phyloP scores from a whole-genome alignment of 805 yeast genomes.

The Isabelozyma gotoi region DNA sequence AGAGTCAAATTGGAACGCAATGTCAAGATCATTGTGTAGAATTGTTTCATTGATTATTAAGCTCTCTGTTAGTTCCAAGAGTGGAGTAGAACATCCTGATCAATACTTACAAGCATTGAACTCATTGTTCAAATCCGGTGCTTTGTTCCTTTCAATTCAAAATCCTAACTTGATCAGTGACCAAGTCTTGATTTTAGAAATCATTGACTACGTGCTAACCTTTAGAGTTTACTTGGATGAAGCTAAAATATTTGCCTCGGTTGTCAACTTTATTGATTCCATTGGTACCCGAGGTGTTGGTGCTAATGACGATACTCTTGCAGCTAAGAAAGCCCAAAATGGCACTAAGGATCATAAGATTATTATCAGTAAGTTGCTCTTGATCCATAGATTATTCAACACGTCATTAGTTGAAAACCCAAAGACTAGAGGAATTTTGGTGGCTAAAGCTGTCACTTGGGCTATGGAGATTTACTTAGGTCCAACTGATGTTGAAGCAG shows the following conservation, averaged over 20 bases:
- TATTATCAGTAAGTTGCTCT: slow-evolving; percentile 56
- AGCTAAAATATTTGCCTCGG: slow-evolving; percentile 38
- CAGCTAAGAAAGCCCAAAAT: slow-evolving; percentile 11
- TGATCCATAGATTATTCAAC: slow-evolving; percentile 56
- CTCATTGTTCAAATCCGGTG: slow-evolving; percentile 38
- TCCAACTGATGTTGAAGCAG: slow-evolving; percentile 53
- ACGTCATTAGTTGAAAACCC: slow-evolving; percentile 31
- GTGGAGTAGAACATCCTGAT: slow-evolving; percentile 16
- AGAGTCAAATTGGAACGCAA: slow-evolving; percentile 56
- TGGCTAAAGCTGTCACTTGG: slow-evolving; percentile 52
- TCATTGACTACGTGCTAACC: slow-evolving; percentile 54
- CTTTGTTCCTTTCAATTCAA: slow-evolving; percentile 47
- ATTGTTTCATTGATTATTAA: slow-evolving; percentile 52
- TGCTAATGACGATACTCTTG: slow-evolving; percentile 31
- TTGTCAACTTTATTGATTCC: slow-evolving; percentile 48
- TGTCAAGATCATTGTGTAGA: slow-evolving; percentile 65
- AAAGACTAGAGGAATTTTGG: slow-evolving; percentile 35
- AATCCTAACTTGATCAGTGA: slow-evolving; percentile 53
- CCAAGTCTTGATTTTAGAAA: slow-evolving; percentile 62
- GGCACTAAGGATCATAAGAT: slow-evolving; percentile 50
- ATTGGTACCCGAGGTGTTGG: slow-evolving; percentile 60
- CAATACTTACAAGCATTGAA: slow-evolving; percentile 27
- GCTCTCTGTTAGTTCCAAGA: slow-evolving; percentile 27
- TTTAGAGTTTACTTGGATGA: slow-evolving; percentile 41
- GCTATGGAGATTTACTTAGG: slow-evolving; percentile 56